Conservation (phyloP, 2,329 filamentous ascomycete species). For the Madurella fahalii region DNA sequence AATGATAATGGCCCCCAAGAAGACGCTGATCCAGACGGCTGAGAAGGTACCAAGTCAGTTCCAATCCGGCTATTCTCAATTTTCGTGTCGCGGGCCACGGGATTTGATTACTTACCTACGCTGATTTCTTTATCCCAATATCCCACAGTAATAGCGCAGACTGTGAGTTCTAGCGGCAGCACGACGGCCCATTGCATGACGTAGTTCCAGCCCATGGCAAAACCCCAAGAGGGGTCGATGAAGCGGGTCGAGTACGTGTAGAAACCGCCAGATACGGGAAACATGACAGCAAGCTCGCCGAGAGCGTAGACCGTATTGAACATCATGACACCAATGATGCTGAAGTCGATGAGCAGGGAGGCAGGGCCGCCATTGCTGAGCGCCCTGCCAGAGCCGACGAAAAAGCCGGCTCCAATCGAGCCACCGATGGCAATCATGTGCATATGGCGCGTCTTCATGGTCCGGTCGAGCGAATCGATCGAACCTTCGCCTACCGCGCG, state of each 20-base stretch:
- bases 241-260: conserved; percentile 59
- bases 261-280: conserved; percentile 60
- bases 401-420: conserved; percentile 60
- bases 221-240: conserved; percentile 58
- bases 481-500: conserved; percentile 28
- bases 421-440: conserved; percentile 62
- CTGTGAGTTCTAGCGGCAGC: conserved; percentile 48
- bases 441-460: conserved; percentile 54
- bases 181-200: conserved; percentile 50
- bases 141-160: conserved; percentile 46
- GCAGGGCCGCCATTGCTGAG: conserved; percentile 47
- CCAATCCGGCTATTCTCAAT: not conserved
- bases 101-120: conserved; percentile 27
- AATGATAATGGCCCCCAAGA: conserved; percentile 45
- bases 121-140: conserved; percentile 48
- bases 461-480: conserved; percentile 29
- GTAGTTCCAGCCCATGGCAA: conserved; percentile 50
- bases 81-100: not conserved
- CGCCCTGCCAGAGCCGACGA: conserved; percentile 55
- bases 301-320: conserved; percentile 59
- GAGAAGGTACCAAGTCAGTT: not conserved
- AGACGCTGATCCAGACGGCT: conserved; percentile 50
- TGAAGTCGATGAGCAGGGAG: conserved; percentile 47
- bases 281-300: conserved; percentile 59
- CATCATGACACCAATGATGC: conserved; percentile 57